Conservation (phyloP, 139 green algal genomes). For the Tetraselmis striata region DNA sequence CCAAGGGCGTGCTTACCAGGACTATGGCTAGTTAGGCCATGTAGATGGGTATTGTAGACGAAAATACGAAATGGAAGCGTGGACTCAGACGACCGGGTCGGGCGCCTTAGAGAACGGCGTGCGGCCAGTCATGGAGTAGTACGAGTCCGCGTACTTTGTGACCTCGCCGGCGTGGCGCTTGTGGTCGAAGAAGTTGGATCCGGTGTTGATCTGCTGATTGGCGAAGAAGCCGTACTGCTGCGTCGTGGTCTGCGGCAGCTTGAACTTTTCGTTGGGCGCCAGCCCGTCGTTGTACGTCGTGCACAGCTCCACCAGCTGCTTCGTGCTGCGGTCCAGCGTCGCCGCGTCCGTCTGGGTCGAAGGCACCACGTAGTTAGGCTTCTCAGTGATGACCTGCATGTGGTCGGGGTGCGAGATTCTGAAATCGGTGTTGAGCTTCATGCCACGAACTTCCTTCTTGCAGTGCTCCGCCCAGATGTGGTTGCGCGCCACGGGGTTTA, state of each 20-base stretch:
- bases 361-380: not conserved
- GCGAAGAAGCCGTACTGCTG: not conserved
- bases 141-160: not conserved
- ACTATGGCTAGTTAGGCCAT: too few relatives aligned
- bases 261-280: not conserved
- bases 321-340: not conserved
- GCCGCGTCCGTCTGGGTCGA: not conserved
- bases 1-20: too few relatives aligned
- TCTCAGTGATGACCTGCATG: not conserved
- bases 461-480: not conserved
- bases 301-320: not conserved
- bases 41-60: too few relatives aligned
- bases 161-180: not conserved
- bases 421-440: not conserved
- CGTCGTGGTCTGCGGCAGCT: not conserved
- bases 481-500: not conserved
- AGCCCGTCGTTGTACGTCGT: not conserved
- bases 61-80: too few relatives aligned
- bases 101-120: not conserved
- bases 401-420: not conserved
- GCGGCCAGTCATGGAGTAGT: not conserved
- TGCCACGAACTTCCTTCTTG: not conserved
- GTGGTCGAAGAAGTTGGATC: not conserved
- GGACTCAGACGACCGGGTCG: not conserved
- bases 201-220: not conserved